These are phyloP conservation scores for Yamadazyma epiphylla DNA, from an alignment of 1,139 yeast genomes.

Conservation along the genomic window DNA sequence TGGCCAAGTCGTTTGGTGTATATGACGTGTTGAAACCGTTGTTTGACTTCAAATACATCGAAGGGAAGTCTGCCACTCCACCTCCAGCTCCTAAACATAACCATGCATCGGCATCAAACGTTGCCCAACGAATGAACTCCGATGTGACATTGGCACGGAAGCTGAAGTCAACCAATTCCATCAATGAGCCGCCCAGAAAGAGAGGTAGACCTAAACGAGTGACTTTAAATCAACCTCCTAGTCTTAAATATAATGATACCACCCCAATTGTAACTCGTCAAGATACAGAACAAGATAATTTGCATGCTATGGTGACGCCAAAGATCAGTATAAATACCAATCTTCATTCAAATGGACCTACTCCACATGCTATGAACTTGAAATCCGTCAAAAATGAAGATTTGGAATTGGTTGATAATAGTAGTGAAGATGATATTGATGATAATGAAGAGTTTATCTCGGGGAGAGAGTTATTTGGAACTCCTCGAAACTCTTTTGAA, in stretches of 20 bases:
- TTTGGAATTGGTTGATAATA: slow-evolving; percentile 30
- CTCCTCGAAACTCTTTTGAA: slow-evolving; percentile 40
- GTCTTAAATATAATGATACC: slow-evolving; percentile 19
- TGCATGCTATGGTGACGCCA: slow-evolving; percentile 26
- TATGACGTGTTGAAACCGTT: slow-evolving; percentile 62
- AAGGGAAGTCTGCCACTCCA: slow-evolving; percentile 59
- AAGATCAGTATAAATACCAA: slow-evolving; percentile 3
- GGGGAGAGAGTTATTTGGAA: slow-evolving; percentile 42
- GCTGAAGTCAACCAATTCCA: slow-evolving; percentile 19
- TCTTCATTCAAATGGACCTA: slow-evolving; percentile 28
- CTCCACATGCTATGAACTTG: slow-evolving; percentile 25
- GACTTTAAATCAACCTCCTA: slow-evolving; percentile 10
- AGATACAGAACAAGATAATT: slow-evolving; percentile 42
- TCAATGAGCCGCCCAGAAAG: slow-evolving; percentile 35
- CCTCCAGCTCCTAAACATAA: slow-evolving; percentile 85
- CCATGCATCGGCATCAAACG: slow-evolving; percentile 57
- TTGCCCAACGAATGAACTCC: slow-evolving; percentile 39
- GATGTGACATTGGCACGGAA: slow-evolving; percentile 13
- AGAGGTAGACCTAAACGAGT: slow-evolving; percentile 49
- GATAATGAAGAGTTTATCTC: slow-evolving; percentile 30
- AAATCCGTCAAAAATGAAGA: slow-evolving; percentile 31
- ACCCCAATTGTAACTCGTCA: slow-evolving; percentile 33
- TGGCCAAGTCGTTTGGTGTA: slow-evolving; percentile 75
- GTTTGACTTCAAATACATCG: slow-evolving; percentile 57
- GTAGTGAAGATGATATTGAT: slow-evolving; percentile 14